Evolutionary conservation across 495 filamentous ascomycete species (phyloP).

Genomic region (Podospora anserina): DNA sequence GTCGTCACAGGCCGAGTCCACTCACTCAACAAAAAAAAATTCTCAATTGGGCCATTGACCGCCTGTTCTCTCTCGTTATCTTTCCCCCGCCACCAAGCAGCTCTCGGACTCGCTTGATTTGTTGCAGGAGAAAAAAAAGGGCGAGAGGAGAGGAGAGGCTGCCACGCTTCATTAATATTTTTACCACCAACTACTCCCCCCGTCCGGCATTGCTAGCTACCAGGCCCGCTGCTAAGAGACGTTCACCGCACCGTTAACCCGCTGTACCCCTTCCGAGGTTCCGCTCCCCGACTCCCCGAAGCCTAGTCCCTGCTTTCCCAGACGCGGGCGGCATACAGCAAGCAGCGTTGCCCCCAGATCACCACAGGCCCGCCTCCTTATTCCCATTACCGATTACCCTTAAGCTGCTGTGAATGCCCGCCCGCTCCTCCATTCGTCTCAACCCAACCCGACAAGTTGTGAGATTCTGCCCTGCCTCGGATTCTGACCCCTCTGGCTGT

Average conservation of each 20-base stretch:
- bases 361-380: background rate
- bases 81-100: background rate
- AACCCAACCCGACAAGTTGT: background rate
- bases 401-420: background rate
- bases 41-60: background rate
- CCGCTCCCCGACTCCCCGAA: background rate
- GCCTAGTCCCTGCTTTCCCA: background rate
- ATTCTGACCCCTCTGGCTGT: slow-evolving; percentile 10
- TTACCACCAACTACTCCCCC: background rate
- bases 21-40: background rate
- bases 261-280: background rate
- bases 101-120: background rate
- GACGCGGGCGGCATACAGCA: background rate
- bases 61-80: background rate
- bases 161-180: background rate
- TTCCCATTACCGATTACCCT: background rate
- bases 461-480: background rate
- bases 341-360: background rate
- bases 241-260: background rate
- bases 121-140: background rate
- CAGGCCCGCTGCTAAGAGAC: background rate
- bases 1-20: background rate
- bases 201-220: background rate
- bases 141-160: background rate
- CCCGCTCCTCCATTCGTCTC: background rate